Evolutionary conservation across 2,329 filamentous ascomycete genomes (phyloP).

Genomic region (Sporothrix protearum): DNA sequence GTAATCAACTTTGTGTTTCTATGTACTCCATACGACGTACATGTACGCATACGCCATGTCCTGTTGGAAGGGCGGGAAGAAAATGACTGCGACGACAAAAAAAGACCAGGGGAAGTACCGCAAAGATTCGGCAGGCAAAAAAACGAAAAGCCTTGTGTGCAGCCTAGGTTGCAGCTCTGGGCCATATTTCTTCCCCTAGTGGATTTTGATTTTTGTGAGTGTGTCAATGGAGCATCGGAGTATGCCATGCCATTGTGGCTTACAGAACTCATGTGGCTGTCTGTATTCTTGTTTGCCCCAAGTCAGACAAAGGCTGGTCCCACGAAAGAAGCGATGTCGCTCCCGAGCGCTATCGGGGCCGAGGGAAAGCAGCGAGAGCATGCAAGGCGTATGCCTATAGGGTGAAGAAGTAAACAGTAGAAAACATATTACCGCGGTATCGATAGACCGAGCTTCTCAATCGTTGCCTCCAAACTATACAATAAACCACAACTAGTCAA

Average conservation of each 20-base stretch:
- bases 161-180: neutral
- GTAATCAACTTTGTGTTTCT: too few species aligned
- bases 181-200: conserved; percentile 11
- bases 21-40: too few species aligned
- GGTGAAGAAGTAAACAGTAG: too few species aligned
- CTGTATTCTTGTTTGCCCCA: neutral
- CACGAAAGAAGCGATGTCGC: neutral
- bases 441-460: neutral
- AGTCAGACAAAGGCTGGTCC: neutral
- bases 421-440: neutral
- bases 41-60: neutral
- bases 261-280: neutral
- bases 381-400: too few species aligned
- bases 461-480: neutral
- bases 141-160: too few species aligned
- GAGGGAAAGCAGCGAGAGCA: neutral
- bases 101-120: neutral
- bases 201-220: neutral
- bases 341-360: neutral
- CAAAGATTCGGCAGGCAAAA: neutral
- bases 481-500: neutral
- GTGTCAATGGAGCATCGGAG: neutral
- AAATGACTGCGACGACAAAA: neutral
- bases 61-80: neutral
- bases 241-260: neutral